Evolutionary conservation across 306 rosid species (phyloP).

Genomic region (Boehmeria nivea): DNA sequence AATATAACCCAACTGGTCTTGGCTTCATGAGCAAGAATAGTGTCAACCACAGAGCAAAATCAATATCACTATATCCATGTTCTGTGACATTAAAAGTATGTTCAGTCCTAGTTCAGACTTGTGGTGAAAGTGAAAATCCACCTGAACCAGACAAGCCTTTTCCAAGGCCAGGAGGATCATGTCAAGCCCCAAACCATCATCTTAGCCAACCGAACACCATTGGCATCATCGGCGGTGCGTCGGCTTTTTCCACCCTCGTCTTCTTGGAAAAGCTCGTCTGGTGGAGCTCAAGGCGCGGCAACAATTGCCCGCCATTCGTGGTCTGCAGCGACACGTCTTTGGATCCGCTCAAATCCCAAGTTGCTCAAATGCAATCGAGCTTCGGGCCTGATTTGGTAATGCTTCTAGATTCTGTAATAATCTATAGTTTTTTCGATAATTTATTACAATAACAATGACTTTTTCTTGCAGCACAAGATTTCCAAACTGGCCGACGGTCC

Average conservation of each 20-base stretch:
- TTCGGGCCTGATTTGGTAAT: background rate
- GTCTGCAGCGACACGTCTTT: conserved; percentile 61
- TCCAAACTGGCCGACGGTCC: background rate
- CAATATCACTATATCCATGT: conserved; percentile 18
- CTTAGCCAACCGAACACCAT: conserved; percentile 60
- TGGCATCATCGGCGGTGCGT: conserved; percentile 74
- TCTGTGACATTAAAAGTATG: conserved; percentile 27
- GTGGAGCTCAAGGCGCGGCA: conserved; percentile 57
- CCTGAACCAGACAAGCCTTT: conserved; percentile 26
- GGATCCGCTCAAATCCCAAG: conserved; percentile 21
- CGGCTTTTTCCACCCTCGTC: conserved; percentile 61
- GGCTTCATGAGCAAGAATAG: conserved; percentile 25
- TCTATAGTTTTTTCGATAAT: too few relatives aligned
- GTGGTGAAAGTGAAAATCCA: conserved; percentile 39
- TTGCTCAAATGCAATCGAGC: conserved; percentile 19
- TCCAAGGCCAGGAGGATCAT: conserved; percentile 21
- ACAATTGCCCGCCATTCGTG: conserved; percentile 62
- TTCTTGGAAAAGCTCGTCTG: conserved; percentile 81
- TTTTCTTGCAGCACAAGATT: too few relatives aligned
- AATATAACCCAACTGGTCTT: conserved; percentile 25
- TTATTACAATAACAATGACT: too few relatives aligned
- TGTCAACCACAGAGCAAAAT: conserved; percentile 21
- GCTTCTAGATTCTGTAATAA: too few relatives aligned
- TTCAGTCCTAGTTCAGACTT: conserved; percentile 27
- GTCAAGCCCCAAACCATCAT: conserved; percentile 17